A percentile compares a stretch with the other conserved stretches of the same genome.
Conservation (phyloP, 1,284 basidiomycete genomes). For the Ceratobasidium sp. region DNA sequence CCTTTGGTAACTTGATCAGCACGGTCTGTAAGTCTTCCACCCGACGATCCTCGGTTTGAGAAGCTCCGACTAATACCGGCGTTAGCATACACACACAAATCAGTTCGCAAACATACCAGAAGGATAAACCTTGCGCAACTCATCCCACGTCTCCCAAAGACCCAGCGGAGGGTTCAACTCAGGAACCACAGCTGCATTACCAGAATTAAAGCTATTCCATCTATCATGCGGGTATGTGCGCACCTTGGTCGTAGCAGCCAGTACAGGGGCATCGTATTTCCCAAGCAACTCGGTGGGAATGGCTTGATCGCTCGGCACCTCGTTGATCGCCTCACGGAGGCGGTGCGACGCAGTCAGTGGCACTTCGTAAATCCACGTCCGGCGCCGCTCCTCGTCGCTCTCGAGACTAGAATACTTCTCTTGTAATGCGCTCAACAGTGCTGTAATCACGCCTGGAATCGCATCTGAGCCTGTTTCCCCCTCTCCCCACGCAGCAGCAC, state of each 20-base stretch:
- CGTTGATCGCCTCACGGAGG: constrained; percentile 82
- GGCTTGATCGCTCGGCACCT: constrained; percentile 66
- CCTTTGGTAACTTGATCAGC: constrained; percentile 74
- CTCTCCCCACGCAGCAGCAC: constrained; percentile 56
- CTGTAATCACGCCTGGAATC: constrained; percentile 77
- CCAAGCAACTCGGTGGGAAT: constrained; percentile 70
- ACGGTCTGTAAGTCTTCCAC: constrained; percentile 69
- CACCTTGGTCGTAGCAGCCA: constrained; percentile 77
- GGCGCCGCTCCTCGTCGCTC: constrained; percentile 79
- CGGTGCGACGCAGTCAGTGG: constrained; percentile 75
- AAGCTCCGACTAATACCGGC: constrained; percentile 59
- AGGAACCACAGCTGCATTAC: constrained; percentile 69
- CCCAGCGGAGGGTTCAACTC: constrained; percentile 82
- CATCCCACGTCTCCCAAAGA: constrained; percentile 89
- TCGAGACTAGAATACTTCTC: constrained; percentile 69
- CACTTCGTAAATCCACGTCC: constrained; percentile 85
- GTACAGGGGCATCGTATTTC: constrained; percentile 83
- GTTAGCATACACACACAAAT: constrained; percentile 34
- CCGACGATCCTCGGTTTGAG: constrained; percentile 65
- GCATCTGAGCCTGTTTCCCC: constrained; percentile 51
- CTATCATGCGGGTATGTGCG: neutral
- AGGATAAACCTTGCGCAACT: constrained; percentile 83
- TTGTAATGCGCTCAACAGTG: constrained; percentile 68
- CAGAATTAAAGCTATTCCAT: neutral
- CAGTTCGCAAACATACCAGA: constrained; percentile 49